Evolutionary conservation across 306 rosid genomes (phyloP).

Genomic region (Astragalus membranaceus): DNA sequence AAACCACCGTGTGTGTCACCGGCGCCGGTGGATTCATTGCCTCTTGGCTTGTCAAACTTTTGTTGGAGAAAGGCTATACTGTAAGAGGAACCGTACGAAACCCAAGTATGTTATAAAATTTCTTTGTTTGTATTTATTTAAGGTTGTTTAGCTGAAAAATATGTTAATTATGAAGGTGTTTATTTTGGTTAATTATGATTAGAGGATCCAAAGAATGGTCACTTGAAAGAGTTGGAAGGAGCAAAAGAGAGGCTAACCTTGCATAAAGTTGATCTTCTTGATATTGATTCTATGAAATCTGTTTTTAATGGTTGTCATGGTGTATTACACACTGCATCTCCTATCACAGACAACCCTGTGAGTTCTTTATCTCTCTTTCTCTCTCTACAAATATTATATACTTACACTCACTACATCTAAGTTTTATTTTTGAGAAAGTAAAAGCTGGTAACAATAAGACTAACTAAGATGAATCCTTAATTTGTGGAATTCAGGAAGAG

Average conservation of each 20-base stretch:
- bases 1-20: constrained; percentile 68
- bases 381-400: too few species aligned
- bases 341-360: constrained; percentile 82
- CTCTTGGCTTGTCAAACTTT: constrained; percentile 78
- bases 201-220: constrained; percentile 76
- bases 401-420: too few species aligned
- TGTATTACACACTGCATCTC: constrained; percentile 83
- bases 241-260: constrained; percentile 59
- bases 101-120: constrained; percentile 41
- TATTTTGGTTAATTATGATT: neutral
- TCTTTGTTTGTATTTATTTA: neutral
- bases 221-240: constrained; percentile 76
- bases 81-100: constrained; percentile 84
- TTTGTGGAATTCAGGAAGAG: constrained; percentile 39
- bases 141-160: neutral
- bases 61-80: constrained; percentile 67
- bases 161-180: neutral
- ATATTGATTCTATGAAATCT: constrained; percentile 43
- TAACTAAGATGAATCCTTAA: neutral
- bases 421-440: too few species aligned
- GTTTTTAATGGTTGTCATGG: constrained; percentile 68
- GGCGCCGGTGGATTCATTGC: constrained; percentile 99
- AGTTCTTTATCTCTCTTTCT: neutral
- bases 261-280: constrained; percentile 70
- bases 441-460: too few species aligned